Evolutionary conservation across 2,329 filamentous ascomycete species (phyloP).

Genomic region (Shiraia sp.): DNA sequence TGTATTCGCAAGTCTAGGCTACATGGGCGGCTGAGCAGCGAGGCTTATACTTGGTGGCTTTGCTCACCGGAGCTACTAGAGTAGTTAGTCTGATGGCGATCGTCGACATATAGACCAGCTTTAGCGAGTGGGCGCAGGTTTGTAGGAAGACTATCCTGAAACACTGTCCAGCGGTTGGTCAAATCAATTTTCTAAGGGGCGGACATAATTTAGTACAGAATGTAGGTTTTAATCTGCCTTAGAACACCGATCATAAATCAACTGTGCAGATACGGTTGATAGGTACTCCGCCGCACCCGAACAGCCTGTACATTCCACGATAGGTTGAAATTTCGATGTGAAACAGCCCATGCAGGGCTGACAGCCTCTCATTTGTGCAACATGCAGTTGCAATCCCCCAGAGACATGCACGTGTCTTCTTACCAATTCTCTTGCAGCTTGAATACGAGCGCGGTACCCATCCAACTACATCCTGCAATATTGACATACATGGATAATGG

Average conservation of each 20-base stretch:
- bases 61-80: constrained; percentile 10
- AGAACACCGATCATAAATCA: not conserved
- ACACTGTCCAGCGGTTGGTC: not conserved
- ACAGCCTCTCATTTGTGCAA: no score
- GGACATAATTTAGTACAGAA: constrained; percentile 1
- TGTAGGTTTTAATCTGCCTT: not conserved
- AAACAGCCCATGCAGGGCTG: no score
- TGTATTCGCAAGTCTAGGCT: not conserved
- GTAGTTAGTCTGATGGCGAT: constrained; percentile 5
- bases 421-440: no score
- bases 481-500: no score
- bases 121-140: no score
- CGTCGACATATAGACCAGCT: constrained; percentile 6
- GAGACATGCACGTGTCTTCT: no score
- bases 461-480: no score
- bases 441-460: no score
- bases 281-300: no score
- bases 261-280: not conserved
- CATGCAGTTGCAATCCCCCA: no score
- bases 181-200: not conserved
- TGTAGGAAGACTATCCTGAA: not conserved
- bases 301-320: no score
- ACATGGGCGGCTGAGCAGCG: constrained; percentile 10
- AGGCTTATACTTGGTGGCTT: constrained; percentile 4
- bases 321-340: no score